Evolutionary conservation across 805 yeast species (phyloP).

Genomic region (Pichia rugopelliculosa): DNA sequence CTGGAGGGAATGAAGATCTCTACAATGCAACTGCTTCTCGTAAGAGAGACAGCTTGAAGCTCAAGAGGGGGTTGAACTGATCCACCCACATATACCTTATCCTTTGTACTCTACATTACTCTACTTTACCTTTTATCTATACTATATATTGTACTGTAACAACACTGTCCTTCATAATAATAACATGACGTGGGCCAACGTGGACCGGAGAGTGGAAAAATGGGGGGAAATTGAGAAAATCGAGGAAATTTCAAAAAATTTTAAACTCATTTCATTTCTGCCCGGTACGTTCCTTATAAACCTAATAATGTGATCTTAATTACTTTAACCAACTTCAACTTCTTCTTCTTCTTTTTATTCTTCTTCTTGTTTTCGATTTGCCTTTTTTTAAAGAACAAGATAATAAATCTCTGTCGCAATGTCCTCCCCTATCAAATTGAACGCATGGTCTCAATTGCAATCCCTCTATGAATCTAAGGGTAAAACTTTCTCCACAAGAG

Average conservation of each 20-base stretch:
- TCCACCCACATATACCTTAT: background rate
- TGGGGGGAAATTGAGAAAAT: too few relatives aligned
- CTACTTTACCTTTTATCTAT: too few relatives aligned
- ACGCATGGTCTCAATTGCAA: slow-evolving; percentile 81
- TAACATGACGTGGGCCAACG: background rate
- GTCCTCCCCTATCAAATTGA: slow-evolving; percentile 46
- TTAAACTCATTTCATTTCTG: background rate
- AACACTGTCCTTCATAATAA: too few relatives aligned
- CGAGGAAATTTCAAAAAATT: too few relatives aligned
- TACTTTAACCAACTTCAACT: background rate
- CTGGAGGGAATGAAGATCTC: slow-evolving; percentile 12
- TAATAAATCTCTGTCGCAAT: slow-evolving; percentile 9
- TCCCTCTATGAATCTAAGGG: slow-evolving; percentile 61
- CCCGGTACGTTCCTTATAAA: too few relatives aligned
- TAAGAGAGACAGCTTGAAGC: slow-evolving; percentile 44
- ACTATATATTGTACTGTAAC: too few relatives aligned
- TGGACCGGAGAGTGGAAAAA: background rate
- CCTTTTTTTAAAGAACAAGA: background rate
- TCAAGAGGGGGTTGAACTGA: slow-evolving; percentile 27
- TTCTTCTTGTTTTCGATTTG: background rate
- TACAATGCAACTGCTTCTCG: slow-evolving; percentile 42
- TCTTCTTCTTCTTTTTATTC: background rate
- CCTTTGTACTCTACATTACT: background rate
- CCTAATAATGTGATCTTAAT: background rate
- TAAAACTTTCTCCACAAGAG: slow-evolving; percentile 62